Base-by-base conservation (phyloP, 2,329 filamentous ascomycete species). In the Clonostachys solani region DNA sequence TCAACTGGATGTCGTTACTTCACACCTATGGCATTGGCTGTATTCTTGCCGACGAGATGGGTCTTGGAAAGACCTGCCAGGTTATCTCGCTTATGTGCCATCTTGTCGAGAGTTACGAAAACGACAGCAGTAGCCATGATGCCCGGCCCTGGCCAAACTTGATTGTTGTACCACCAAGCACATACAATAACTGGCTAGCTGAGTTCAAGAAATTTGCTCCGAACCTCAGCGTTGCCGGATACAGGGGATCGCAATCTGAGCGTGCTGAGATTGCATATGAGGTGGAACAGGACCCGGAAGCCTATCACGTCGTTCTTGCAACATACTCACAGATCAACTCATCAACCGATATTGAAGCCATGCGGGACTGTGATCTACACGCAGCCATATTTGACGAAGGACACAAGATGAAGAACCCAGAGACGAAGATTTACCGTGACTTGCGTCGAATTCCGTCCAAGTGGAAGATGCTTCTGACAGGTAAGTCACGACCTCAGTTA, bases 11-110 rank as follows among this genome's bases (percentile, higher is more conserved):
- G 60, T 83, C 85, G 47, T 69, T 97, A 42, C 77, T 99, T 13
- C 95, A 90, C 69, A 77, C 84, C 45, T 84, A 88, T 49, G 77
- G 84, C 29, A 79, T 95, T 45, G 92, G 89, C 42, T 92, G 91
- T 52, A 97, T 99, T 48, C 74, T 99, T 16, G 94, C 94, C 2
- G 94, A 99, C 62, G 94, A 99, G 62, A 99, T 99, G 94, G 94
- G 89, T 45, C 73, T 92, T 38, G 94, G 94, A 42, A 99, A 99
- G 74, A 99, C 94, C 1, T 96, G 91, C 57, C 92, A 99, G 60
- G 90, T 97, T 51, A 96, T 99, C 55, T 84, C 90, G 0, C 90
- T 99, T 58, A 77, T 99, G 42, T 87, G 90, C 15, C 86, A 96
- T 57, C 73, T 99, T 23, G 83, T 88, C 15, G 83, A 91, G 59